phyloP scores from a whole-genome alignment of 495 filamentous ascomycete species.

The Xylaria intraflava region DNA sequence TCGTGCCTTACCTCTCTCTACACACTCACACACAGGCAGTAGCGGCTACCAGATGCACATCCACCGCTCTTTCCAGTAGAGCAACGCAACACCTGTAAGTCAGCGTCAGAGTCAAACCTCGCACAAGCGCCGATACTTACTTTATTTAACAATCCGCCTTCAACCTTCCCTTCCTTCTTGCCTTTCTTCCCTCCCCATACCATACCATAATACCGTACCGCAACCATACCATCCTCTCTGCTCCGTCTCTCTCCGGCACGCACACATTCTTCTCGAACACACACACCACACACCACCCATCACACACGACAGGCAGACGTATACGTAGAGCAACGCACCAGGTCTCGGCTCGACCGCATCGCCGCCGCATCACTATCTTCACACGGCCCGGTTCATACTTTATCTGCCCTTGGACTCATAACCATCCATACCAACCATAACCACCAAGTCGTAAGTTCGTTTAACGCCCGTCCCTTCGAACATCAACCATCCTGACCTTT shows the following conservation, averaged over 20 bases:
- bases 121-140: slow-evolving; percentile 8
- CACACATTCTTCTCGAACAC: slow-evolving; percentile 6
- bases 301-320: slow-evolving; percentile 11
- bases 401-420: slow-evolving; percentile 2
- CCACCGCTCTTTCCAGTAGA: slow-evolving; percentile 14
- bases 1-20: not conserved
- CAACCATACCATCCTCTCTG: not conserved
- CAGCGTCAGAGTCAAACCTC: slow-evolving; percentile 9
- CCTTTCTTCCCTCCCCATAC: not conserved
- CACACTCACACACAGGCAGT: not conserved
- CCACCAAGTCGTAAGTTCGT: not conserved
- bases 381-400: slow-evolving; percentile 4
- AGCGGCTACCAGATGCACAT: slow-evolving; percentile 4
- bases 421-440: not conserved
- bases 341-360: slow-evolving; percentile 5
- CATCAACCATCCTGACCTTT: not conserved
- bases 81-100: not conserved
- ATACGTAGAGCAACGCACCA: slow-evolving; percentile 10
- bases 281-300: not conserved
- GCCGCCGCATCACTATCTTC: not conserved
- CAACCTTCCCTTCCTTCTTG: not conserved
- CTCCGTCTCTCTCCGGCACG: slow-evolving; percentile 6
- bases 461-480: not conserved
- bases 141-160: not conserved
- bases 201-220: not conserved